These are phyloP conservation scores for Metschnikowia gruessii DNA, from an alignment of 805 yeast genomes.

Conservation along the genomic window DNA sequence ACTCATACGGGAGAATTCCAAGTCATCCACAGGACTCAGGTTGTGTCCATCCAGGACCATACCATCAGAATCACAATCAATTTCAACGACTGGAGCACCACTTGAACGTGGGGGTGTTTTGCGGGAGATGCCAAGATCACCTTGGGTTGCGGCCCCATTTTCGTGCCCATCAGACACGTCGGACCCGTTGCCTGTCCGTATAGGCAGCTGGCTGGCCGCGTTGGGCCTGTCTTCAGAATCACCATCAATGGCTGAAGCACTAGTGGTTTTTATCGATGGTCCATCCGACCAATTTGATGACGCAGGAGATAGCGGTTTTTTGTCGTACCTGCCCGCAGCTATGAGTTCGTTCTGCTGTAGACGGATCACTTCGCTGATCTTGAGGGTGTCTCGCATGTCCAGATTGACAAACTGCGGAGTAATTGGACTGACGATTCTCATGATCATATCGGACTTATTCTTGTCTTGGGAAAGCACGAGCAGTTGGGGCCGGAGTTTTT, in stretches of 20 bases:
- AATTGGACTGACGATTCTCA: slow-evolving; percentile 18
- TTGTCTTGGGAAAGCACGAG: slow-evolving; percentile 14
- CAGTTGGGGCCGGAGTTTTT: slow-evolving; percentile 16
- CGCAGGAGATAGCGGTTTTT: background rate
- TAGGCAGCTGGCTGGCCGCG: background rate
- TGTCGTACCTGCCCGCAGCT: slow-evolving; percentile 12
- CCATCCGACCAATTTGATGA: slow-evolving; percentile 6
- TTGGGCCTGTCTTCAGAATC: background rate
- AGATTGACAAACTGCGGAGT: slow-evolving; percentile 15
- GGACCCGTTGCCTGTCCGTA: background rate
- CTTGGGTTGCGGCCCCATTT: background rate
- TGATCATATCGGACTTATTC: slow-evolving; percentile 14
- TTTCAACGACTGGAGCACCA: no score
- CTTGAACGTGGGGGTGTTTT: background rate
- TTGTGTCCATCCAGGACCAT: background rate
- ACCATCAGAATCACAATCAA: no score
- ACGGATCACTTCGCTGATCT: slow-evolving; percentile 17
- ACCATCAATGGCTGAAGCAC: background rate
- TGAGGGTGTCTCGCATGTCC: slow-evolving; percentile 19
- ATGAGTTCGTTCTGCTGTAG: slow-evolving; percentile 19
- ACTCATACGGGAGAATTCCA: slow-evolving; percentile 11
- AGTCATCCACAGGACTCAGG: slow-evolving; percentile 5
- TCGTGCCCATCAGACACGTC: no score
- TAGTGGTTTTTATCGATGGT: background rate
- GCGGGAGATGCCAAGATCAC: background rate